Base-by-base conservation (phyloP, 2,329 filamentous ascomycete genomes). In the Ceratocystis huliohia region DNA sequence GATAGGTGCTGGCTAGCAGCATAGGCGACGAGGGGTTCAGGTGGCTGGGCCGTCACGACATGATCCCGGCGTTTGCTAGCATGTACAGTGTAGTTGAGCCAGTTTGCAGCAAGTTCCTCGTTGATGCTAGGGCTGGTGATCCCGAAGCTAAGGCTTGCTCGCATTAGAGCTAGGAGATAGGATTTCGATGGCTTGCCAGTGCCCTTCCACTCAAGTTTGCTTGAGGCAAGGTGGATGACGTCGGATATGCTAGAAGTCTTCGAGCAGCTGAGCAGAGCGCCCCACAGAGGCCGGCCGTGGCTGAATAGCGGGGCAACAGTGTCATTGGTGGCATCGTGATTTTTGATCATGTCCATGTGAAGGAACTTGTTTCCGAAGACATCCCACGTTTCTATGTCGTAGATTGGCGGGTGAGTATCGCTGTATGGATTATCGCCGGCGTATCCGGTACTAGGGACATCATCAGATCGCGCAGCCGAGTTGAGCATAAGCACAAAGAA, bases 281-380 rank as follows among this genome's bases (percentile, higher is more conserved):
- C 66, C 66, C 66, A 68, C 20, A 68, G 45, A 17, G 66, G 66
- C 10, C 66, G 64, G 17, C 66, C 66, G 50, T 68, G 59, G 22
- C 64, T 37, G 41, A 68, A 65, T 13, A 68, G 22, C 6, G 62
- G 50, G 4, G 22, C 17, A 1, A 57, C 56, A 3, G 30, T 65
- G 3, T 33, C 22, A 8, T 62, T 17, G n/a, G 62, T 48, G 15
- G 50, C 66, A 33, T 67, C 63, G 20, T 44, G 41, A 28, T 59
- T 59, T 15, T 59, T 59, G 56, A 59, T 17, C 25, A 20, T 33
- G 28, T 59, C 56, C 4, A 59, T 8, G n/a, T 65, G 64, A 13
- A 44, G 15, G 25, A 63, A 63, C 44, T 46, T 15, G 28, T 63
- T 33, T 25, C 44, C 33, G 2, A 48, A 57, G 30, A 64, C 53